These are phyloP conservation scores for Candida gorgasii DNA, from an alignment of 805 yeast species.

Conservation along the genomic window DNA sequence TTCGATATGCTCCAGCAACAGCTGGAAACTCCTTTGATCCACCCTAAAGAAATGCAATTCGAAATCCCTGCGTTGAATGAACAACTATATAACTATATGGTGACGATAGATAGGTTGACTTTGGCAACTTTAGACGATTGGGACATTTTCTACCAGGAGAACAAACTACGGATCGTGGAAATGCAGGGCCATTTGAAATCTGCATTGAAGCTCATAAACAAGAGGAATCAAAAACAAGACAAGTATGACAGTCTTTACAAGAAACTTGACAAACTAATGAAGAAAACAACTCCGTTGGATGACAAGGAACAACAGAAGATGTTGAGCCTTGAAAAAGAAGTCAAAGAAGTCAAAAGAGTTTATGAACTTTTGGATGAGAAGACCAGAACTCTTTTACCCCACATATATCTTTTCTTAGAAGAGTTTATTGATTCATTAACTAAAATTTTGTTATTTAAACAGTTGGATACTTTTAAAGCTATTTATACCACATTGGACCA, in stretches of 20 bases:
- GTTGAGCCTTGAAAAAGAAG: conserved; percentile 27
- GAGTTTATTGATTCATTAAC: conserved; percentile 50
- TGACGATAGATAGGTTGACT: conserved; percentile 22
- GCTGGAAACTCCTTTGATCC: conserved; percentile 31
- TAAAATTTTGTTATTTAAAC: conserved; percentile 38
- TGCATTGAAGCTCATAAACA: conserved; percentile 41
- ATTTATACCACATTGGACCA: conserved; percentile 23
- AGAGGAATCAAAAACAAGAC: conserved; percentile 45
- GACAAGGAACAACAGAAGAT: conserved; percentile 41
- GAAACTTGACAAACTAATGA: conserved; percentile 38
- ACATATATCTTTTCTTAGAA: conserved; percentile 44
- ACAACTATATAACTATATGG: conserved; percentile 28
- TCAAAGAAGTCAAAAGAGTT: conserved; percentile 29
- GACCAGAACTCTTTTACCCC: conserved; percentile 46
- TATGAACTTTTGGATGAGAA: conserved; percentile 41
- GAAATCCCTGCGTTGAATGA: conserved; percentile 24
- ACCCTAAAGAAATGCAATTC: conserved; percentile 36
- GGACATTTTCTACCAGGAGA: conserved; percentile 26
- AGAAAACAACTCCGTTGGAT: conserved; percentile 29
- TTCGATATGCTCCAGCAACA: conserved; percentile 30
- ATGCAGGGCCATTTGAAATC: conserved; percentile 40
- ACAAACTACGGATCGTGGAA: conserved; percentile 36
- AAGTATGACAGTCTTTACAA: conserved; percentile 40
- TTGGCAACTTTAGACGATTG: conserved; percentile 21
- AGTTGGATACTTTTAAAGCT: conserved; percentile 33